Evolutionary conservation across 1,284 basidiomycete species (phyloP).

Genomic region (Cutaneotrichosporon mucoides): DNA sequence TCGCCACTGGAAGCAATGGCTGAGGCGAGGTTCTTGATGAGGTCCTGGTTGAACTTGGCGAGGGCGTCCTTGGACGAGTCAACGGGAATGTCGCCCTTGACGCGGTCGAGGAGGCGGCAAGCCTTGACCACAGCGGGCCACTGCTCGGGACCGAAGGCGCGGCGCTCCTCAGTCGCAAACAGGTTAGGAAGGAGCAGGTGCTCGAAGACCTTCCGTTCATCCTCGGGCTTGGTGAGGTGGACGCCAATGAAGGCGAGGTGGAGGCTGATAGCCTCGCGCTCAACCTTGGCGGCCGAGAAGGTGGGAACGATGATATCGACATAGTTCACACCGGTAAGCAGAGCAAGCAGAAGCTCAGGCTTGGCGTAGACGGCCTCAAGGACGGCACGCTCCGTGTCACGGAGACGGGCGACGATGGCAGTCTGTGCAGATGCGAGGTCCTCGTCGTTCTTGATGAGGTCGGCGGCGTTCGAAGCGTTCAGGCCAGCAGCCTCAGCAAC

Average conservation of each 20-base stretch:
- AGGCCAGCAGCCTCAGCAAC: conserved; percentile 14
- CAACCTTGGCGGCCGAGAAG: conserved; percentile 49
- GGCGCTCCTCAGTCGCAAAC: conserved; percentile 65
- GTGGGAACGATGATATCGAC: conserved; percentile 55
- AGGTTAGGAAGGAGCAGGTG: conserved; percentile 66
- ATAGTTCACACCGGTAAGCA: conserved; percentile 52
- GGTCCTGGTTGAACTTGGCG: conserved; percentile 15
- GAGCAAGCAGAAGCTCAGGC: conserved; percentile 52
- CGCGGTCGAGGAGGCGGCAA: conserved; percentile 11
- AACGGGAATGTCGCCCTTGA: conserved; percentile 4
- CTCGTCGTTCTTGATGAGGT: conserved; percentile 15
- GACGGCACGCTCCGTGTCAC: conserved; percentile 61
- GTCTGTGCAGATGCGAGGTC: conserved; percentile 33
- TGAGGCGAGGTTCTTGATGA: conserved; percentile 11
- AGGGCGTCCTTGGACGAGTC: conserved; percentile 8
- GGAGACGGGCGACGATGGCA: conserved; percentile 56
- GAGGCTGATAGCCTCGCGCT: conserved; percentile 49
- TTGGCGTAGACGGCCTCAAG: conserved; percentile 63
- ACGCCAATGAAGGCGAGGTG: conserved; percentile 63
- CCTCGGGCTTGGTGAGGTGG: conserved; percentile 51
- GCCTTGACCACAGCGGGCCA: conserved; percentile 52
- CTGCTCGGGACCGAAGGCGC: conserved; percentile 59
- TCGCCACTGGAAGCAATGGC: conserved; percentile 16
- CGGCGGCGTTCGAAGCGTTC: conserved; percentile 10
- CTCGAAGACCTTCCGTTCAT: conserved; percentile 56